These are phyloP conservation scores for Ceratorhiza oryzae-sativae DNA, from an alignment of 1,284 basidiomycete genomes.

Conservation along the genomic window DNA sequence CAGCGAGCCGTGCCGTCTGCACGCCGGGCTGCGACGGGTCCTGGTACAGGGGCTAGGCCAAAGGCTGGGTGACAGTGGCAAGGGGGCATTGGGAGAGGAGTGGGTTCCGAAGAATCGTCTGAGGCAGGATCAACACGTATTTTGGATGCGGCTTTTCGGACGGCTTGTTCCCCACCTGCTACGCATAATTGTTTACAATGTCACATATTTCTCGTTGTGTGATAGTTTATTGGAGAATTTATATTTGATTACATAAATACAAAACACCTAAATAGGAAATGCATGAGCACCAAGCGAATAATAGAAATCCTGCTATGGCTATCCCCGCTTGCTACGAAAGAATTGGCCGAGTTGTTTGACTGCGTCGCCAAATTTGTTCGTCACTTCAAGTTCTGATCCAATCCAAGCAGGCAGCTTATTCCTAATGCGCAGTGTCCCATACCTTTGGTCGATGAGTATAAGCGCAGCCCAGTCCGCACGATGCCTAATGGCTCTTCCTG, in stretches of 20 bases:
- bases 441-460: constrained; percentile 85
- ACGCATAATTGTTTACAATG: constrained; percentile 6
- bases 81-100: no score
- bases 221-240: constrained; percentile 12
- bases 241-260: neutral
- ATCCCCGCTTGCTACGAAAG: constrained; percentile 57
- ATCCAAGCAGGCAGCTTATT: constrained; percentile 91
- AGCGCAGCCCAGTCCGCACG: constrained; percentile 85
- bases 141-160: neutral
- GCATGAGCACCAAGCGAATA: no score
- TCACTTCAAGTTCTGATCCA: constrained; percentile 64
- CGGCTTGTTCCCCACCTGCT: neutral
- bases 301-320: no score
- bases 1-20: constrained; percentile 14
- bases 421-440: constrained; percentile 69
- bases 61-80: neutral
- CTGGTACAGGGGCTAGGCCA: neutral
- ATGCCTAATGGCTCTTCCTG: constrained; percentile 90
- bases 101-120: no score
- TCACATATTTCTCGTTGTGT: neutral
- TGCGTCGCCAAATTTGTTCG: constrained; percentile 76
- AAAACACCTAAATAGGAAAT: neutral
- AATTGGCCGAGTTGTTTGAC: constrained; percentile 75
- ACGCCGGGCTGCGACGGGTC: constrained; percentile 20
- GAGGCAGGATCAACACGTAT: no score